These are phyloP conservation scores for Schwanniomyces occidentalis DNA, from an alignment of 805 yeast species.

Conservation along the genomic window DNA sequence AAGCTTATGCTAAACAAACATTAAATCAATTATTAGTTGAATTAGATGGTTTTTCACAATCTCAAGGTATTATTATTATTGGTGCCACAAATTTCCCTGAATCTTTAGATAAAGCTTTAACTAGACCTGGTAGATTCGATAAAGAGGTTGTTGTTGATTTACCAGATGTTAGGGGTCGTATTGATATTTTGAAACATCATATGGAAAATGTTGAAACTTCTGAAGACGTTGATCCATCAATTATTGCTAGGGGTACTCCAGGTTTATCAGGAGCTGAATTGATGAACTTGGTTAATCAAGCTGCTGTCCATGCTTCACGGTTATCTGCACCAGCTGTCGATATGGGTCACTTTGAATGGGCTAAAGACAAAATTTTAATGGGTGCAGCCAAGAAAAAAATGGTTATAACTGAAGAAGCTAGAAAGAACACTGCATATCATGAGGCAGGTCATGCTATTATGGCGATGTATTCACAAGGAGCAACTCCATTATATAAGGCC, in stretches of 20 bases:
- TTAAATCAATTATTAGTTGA: conserved; percentile 94
- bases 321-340: conserved; percentile 86
- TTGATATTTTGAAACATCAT: conserved; percentile 88
- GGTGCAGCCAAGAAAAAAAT: conserved; percentile 98
- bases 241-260: conserved; percentile 95
- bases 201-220: conserved; percentile 87
- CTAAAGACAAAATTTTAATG: conserved; percentile 95
- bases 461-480: conserved; percentile 93
- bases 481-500: conserved; percentile 94
- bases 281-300: conserved; percentile 94
- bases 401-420: conserved; percentile 95
- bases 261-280: conserved; percentile 98
- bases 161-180: conserved; percentile 97
- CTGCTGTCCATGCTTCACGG: conserved; percentile 96
- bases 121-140: conserved; percentile 98
- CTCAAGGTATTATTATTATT: conserved; percentile 89
- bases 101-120: conserved; percentile 91
- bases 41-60: conserved; percentile 91
- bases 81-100: conserved; percentile 99
- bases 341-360: conserved; percentile 96
- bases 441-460: conserved; percentile 99
- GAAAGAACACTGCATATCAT: conserved; percentile 94
- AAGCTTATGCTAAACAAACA: conserved; percentile 97
- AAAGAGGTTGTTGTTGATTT: conserved; percentile 92
- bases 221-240: conserved; percentile 80